Evolutionary conservation across 148 eudicot genomes (phyloP).

Genomic region (Cornus florida): DNA sequence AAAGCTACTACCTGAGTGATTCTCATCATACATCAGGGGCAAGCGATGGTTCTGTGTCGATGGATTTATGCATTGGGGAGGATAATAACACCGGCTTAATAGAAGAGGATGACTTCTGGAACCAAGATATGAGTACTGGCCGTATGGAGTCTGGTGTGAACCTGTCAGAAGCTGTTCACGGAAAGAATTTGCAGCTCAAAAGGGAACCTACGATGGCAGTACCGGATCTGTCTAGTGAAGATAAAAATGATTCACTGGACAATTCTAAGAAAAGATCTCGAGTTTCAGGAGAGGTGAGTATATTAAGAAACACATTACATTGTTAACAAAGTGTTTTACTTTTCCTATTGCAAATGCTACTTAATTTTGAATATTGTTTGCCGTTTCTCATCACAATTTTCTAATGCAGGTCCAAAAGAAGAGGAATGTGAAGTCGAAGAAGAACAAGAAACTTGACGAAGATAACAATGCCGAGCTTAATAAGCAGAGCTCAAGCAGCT

Average conservation of each 20-base stretch:
- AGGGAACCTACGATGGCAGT: conserved; percentile 24
- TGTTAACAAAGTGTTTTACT: background rate
- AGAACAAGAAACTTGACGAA: conserved; percentile 36
- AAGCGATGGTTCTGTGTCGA: conserved; percentile 20
- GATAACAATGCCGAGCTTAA: conserved; percentile 21
- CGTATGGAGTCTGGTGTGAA: conserved; percentile 17
- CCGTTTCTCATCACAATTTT: conserved; percentile 3
- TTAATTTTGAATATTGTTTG: background rate
- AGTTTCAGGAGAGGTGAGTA: conserved; percentile 44
- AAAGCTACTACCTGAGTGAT: conserved; percentile 23
- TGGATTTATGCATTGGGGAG: conserved; percentile 20
- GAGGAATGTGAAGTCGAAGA: conserved; percentile 51
- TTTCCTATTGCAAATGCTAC: too few relatives aligned
- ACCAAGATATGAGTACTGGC: conserved; percentile 30
- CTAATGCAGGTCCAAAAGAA: conserved; percentile 45
- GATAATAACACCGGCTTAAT: conserved; percentile 13
- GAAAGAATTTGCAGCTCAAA: conserved; percentile 25
- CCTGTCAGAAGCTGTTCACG: conserved; percentile 12
- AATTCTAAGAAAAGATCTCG: conserved; percentile 46
- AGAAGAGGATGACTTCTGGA: conserved; percentile 28
- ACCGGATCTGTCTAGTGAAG: conserved; percentile 19
- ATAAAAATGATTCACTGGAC: conserved; percentile 15
- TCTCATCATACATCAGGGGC: conserved; percentile 22
- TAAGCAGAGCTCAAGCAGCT: conserved; percentile 27
- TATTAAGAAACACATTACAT: background rate